Evolutionary conservation across 2,329 filamentous ascomycete species (phyloP), one percentile per base, ranked within the genome.

Genomic region (Venturia carpophila): DNA sequence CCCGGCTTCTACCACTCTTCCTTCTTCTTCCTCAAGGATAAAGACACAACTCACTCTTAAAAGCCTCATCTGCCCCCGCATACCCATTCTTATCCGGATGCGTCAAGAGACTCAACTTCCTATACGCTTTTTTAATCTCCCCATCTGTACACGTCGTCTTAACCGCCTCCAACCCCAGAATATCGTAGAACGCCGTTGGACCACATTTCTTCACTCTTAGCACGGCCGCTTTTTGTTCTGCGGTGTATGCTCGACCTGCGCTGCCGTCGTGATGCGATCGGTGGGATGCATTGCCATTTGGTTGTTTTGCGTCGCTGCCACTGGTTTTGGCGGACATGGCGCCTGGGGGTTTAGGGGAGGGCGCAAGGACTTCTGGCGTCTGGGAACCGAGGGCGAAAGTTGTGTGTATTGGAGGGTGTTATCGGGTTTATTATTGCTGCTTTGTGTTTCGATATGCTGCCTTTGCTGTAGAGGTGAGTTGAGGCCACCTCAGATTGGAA

Each of bases 1-100:
- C 30, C 30, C 30, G 6, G 30, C 30, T 42, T 5, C 39, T 15
- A 11, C 4, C 39, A 41, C 39, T 10, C 39, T n/a, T n/a, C 2
- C 30, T 5, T 9, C n/a, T 45, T 19, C 17, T 5, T n/a, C 5
- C 24, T 19, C 4, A 1, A 58, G 5, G 10, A 60, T 17, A 41
- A 62, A 13, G n/a, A 27, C 3, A 64, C 13, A 1, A 78, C 82
- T 76, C 73, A 86, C 84, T 90, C 81, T 99, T 99, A 80, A 99
- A 99, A 41, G 94, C 94, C 79, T 99, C 94, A 75, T 97, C 94
- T 65, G 94, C 93, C 67, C 95, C 87, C 45, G 93, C 88, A 75
- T 97, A 92, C 62, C 92, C 92, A 82, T 99, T 99, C 82, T 99
- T 99, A 81, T 99, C 94, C 68, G 94, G 94, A 81, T 99, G 94